Evolutionary conservation across 805 yeast species (phyloP).

Genomic region (Nakazawaea siamensis): DNA sequence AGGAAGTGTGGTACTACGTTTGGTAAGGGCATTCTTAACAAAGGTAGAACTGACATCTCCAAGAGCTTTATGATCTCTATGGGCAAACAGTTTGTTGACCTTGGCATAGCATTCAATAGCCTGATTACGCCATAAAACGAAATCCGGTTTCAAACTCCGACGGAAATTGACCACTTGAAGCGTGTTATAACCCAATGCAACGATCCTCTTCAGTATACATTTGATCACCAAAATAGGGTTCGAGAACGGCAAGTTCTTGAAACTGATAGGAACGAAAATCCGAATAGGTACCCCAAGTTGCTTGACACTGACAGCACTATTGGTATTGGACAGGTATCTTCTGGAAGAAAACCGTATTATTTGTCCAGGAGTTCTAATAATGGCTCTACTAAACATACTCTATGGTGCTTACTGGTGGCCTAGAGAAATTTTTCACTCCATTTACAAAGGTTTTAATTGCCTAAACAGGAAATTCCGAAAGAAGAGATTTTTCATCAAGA

Average conservation of each 20-base stretch:
- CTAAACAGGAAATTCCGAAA: too few species aligned
- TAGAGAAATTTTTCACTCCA: too few species aligned
- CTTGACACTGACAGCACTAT: background rate
- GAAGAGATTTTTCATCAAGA: too few species aligned
- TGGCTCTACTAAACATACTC: too few species aligned
- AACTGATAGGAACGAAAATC: constrained; percentile 44
- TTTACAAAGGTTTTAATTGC: too few species aligned
- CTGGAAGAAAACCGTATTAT: too few species aligned
- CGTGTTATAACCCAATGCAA: constrained; percentile 60
- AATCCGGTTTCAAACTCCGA: constrained; percentile 48
- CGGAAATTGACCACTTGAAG: constrained; percentile 39
- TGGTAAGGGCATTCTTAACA: constrained; percentile 50
- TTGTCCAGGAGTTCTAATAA: too few species aligned
- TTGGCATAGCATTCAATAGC: constrained; percentile 72
- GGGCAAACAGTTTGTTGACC: constrained; percentile 78
- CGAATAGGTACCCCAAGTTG: constrained; percentile 24
- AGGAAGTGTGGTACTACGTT: constrained; percentile 51
- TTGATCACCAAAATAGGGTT: constrained; percentile 34
- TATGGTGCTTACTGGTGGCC: too few species aligned
- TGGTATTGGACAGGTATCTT: background rate
- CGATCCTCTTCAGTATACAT: constrained; percentile 53
- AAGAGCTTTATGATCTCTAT: constrained; percentile 38
- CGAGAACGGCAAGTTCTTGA: constrained; percentile 33
- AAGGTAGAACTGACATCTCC: constrained; percentile 44
- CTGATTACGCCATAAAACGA: constrained; percentile 73